Evolutionary conservation across 495 filamentous ascomycete genomes (phyloP).

Genomic region (Beverwykella pulmonaria): DNA sequence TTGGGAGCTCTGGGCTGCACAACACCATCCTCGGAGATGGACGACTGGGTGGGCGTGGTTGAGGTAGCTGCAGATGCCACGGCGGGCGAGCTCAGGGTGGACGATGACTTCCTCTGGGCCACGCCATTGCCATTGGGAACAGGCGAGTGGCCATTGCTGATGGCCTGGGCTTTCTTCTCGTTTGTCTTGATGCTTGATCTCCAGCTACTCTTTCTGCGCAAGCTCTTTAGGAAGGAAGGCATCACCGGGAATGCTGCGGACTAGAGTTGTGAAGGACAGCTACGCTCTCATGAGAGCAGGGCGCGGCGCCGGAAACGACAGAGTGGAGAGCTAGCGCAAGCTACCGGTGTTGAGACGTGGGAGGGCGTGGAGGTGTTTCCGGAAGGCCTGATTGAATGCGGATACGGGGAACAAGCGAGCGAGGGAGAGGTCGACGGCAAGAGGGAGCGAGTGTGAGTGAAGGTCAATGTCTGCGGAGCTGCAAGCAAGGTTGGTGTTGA

Average conservation of each 20-base stretch:
- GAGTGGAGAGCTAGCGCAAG: neutral
- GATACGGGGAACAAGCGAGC: constrained; percentile 3
- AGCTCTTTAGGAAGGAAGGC: constrained; percentile 71
- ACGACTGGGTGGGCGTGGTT: constrained; percentile 62
- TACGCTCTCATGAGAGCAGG: constrained; percentile 3
- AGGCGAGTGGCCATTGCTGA: constrained; percentile 17
- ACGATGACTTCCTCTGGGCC: constrained; percentile 58
- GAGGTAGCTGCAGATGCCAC: constrained; percentile 47
- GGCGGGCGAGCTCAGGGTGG: constrained; percentile 62
- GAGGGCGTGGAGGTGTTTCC: neutral
- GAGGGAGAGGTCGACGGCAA: neutral
- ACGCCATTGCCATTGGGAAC: constrained; percentile 26
- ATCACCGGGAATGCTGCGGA: constrained; percentile 29
- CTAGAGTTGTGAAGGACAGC: neutral
- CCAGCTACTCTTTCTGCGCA: constrained; percentile 68
- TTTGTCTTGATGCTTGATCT: constrained; percentile 58
- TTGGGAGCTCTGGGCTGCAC: constrained; percentile 52
- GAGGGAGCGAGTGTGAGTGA: no score
- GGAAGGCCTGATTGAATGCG: neutral
- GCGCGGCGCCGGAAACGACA: constrained; percentile 1
- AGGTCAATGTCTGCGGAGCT: neutral
- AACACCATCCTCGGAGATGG: constrained; percentile 57
- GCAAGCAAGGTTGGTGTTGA: constrained; percentile 7
- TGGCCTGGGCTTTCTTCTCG: constrained; percentile 52
- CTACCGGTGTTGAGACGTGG: neutral